Evolutionary conservation across 257 asterid genomes (phyloP), one percentile per base, ranked within the genome.

Genomic region (Solanum sejunctum): DNA sequence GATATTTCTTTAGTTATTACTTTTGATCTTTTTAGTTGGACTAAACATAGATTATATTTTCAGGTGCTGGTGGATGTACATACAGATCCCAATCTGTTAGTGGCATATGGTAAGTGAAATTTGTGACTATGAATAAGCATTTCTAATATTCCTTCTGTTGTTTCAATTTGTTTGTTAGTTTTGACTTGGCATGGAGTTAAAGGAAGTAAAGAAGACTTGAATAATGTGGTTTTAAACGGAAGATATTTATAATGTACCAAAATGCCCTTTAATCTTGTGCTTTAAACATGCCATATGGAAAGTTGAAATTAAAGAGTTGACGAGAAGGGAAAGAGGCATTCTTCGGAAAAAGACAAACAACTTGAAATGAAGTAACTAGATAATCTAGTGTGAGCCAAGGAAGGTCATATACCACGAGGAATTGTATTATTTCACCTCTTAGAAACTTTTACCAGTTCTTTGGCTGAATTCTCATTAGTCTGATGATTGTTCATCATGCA

Each of bases 1-100:
- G 16, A 26, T 51, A 52, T 26, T 9, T 28, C 23, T 18, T 52
- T 52, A 26, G 36, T 52, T 78, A 78, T 51, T 78, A 52, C 47
- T 78, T 78, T 26, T 13, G 10, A 16, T 17, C 83, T 17, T 26
- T 78, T 77, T 52, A 26, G 26, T 78, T 73, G 5, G 83, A 78
- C 58, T 78, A 57, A 72, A 43, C 45, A 6, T 45, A 67, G 1
- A 52, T 18, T 18, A 23, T 51, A 84, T 85, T 84, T 82, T 51
- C 92, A 96, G 99, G 98, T 96, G 85, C 84, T 96, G 89, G 98
- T 93, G 43, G 94, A 96, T 84, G 87, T 92, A 84, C 88, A 87
- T 10, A 89, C 89, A 77, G 94, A 96, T 86, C 97, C 98, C 84
- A 93, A 95, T 89, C 93, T 96, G 52, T 90, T 96, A 89, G 95